Percentiles rank a stretch among this genome's conserved stretches.
These are phyloP conservation scores for Monilinia polystroma DNA, from an alignment of 2,329 filamentous ascomycete genomes.

Conservation along the genomic window DNA sequence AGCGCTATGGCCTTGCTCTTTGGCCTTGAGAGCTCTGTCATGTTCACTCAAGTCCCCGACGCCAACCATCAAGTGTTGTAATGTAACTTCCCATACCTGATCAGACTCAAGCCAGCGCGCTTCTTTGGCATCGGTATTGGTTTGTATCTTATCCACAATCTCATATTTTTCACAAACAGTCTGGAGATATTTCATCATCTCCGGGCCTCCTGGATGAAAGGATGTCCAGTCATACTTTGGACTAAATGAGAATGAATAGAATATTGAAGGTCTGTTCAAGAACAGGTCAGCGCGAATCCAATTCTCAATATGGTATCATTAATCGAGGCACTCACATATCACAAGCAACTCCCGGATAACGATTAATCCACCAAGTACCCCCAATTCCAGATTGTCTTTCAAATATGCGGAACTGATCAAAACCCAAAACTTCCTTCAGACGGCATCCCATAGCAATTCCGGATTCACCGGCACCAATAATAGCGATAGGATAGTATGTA, in stretches of 20 bases:
- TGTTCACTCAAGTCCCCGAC: slow-evolving; percentile 52
- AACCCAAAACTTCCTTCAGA: slow-evolving; percentile 52
- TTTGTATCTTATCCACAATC: slow-evolving; percentile 57
- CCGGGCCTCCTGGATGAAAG: slow-evolving; percentile 58
- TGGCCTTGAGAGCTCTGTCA: slow-evolving; percentile 47
- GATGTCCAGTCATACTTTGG: slow-evolving; percentile 59
- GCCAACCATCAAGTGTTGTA: slow-evolving; percentile 52
- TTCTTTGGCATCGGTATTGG: slow-evolving; percentile 56
- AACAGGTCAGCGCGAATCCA: background rate
- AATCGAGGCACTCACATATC: slow-evolving; percentile 45
- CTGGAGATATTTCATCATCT: slow-evolving; percentile 56
- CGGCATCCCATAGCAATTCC: slow-evolving; percentile 60
- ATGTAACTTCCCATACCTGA: slow-evolving; percentile 54
- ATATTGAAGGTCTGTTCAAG: slow-evolving; percentile 49
- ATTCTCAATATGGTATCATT: background rate
- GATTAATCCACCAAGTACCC: slow-evolving; percentile 56
- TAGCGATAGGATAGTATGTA: slow-evolving; percentile 45
- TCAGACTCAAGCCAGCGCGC: slow-evolving; percentile 53
- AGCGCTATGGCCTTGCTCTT: slow-evolving; percentile 46
- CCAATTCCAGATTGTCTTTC: slow-evolving; percentile 57
- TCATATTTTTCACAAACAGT: slow-evolving; percentile 53
- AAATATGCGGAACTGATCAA: slow-evolving; percentile 59
- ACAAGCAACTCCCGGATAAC: slow-evolving; percentile 55
- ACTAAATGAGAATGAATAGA: slow-evolving; percentile 62
- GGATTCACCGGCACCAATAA: slow-evolving; percentile 58